Base-by-base conservation (phyloP, 164 flowering plant species). In the Houttuynia cordata region DNA sequence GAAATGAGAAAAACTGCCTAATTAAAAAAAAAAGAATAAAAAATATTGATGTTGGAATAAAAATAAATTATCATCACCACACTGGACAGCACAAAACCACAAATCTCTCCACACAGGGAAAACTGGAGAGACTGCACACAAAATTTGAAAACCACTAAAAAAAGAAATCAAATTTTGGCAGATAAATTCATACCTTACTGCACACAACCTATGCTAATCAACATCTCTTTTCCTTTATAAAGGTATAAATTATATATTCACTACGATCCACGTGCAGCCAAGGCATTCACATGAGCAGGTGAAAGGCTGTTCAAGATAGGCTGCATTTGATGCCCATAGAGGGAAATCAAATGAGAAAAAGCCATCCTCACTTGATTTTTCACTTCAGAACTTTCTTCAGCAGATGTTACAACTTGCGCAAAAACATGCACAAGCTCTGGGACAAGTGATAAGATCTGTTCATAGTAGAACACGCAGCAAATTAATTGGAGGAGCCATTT, bases 301-400 rank as follows among this genome's bases (percentile, higher is more conserved):
- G 94, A 66, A 53, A 90, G 90, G 67, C 65, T 79, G 77, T 83
- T 80, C 75, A 93, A 64, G 53, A 93, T 73, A 14, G 96, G 88
- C 53, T 90, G 91, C 81, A 90, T 83, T 67, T 87, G 96, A 24
- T 87, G 85, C 23, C 98, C 98, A 64, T 84, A 93, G 40, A 86
- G 72, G 6, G 96, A 84, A 52, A 87, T 67, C 69, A 93, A 78
- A 67, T 93, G 96, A 42, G 92, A 80, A 63, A 93, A 89, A 57
- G 88, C 86, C 60, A 75, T 73, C 57, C 94, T 96, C 37, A 90
- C 80, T 55, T 66, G 76, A 66, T 78, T 75, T 75, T 93, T 93
- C 17, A 86, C 91, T 78, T 89, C 97, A 59, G 80, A 50, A 52
- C 83, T 82, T 72, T 93, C 97, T 30, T 64, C 81, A 20, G 90